phyloP scores from a whole-genome alignment of 1,284 basidiomycete species.

The Sparassis latifolia region DNA sequence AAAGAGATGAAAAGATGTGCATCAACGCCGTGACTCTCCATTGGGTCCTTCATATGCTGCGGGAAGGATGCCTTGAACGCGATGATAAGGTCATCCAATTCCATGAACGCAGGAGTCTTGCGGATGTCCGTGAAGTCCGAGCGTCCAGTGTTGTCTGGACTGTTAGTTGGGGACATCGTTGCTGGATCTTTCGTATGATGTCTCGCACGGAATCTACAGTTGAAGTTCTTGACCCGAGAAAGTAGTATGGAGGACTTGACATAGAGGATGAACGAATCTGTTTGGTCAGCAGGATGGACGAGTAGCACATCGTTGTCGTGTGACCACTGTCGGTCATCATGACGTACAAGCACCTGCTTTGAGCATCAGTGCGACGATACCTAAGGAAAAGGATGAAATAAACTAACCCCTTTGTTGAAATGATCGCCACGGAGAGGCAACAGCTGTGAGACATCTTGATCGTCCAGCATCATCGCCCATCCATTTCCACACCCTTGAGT shows the following conservation, averaged over 20 bases:
- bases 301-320: conserved; percentile 53
- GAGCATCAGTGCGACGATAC: background rate
- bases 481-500: conserved; percentile 61
- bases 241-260: conserved; percentile 64
- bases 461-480: conserved; percentile 66
- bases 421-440: conserved; percentile 57
- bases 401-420: conserved; percentile 53
- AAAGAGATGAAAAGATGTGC: conserved; percentile 60
- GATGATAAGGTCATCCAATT: conserved; percentile 52
- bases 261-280: conserved; percentile 70
- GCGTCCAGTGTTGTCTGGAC: conserved; percentile 6
- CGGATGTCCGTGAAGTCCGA: conserved; percentile 41
- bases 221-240: conserved; percentile 67
- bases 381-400: background rate
- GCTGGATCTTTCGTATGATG: conserved; percentile 49
- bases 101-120: conserved; percentile 54
- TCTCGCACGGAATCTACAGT: conserved; percentile 55
- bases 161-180: conserved; percentile 20
- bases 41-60: conserved; percentile 46
- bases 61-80: conserved; percentile 59
- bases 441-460: conserved; percentile 64
- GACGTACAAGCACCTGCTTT: conserved; percentile 42
- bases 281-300: conserved; percentile 53
- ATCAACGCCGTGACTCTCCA: conserved; percentile 47
- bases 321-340: conserved; percentile 62